Percentiles rank a stretch among this genome's conserved stretches.
Conservation (phyloP, 2,329 filamentous ascomycete genomes). For the Coniochaeta pulveracea region DNA sequence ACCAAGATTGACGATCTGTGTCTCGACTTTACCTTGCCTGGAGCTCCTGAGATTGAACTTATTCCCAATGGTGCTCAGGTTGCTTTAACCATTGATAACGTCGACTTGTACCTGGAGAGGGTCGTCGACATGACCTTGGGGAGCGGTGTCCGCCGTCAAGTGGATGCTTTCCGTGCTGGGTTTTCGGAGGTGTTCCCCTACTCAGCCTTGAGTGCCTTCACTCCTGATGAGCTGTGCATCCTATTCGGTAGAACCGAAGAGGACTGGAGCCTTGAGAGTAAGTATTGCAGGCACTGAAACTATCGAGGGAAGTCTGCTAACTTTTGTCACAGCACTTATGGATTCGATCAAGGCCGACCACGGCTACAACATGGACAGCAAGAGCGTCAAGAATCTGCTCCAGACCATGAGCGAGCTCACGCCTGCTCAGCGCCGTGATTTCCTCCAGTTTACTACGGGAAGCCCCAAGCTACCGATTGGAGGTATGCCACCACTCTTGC, state of each 20-base stretch:
- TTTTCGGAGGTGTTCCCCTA: conserved; percentile 97
- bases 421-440: conserved; percentile 68
- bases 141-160: conserved; percentile 76
- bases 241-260: conserved; percentile 88
- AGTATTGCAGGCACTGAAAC: conserved; percentile 23
- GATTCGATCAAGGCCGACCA: conserved; percentile 98
- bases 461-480: conserved; percentile 97
- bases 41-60: conserved; percentile 79
- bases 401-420: conserved; percentile 88
- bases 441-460: conserved; percentile 94
- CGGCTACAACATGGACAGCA: conserved; percentile 97
- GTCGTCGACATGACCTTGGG: conserved; percentile 88
- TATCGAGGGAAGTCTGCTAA: conserved; percentile 9
- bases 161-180: conserved; percentile 80
- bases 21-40: conserved; percentile 89
- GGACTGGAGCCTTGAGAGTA: conserved; percentile 96
- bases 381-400: conserved; percentile 83
- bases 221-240: conserved; percentile 87
- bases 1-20: conserved; percentile 76
- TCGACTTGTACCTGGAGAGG: conserved; percentile 76
- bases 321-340: conserved; percentile 58
- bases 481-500: conserved; percentile 47
- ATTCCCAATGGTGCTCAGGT: conserved; percentile 62
- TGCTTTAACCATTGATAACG: conserved; percentile 78
- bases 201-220: conserved; percentile 83